These are phyloP conservation scores for Yamadazyma olivae DNA, from an alignment of 805 yeast species.

Conservation along the genomic window DNA sequence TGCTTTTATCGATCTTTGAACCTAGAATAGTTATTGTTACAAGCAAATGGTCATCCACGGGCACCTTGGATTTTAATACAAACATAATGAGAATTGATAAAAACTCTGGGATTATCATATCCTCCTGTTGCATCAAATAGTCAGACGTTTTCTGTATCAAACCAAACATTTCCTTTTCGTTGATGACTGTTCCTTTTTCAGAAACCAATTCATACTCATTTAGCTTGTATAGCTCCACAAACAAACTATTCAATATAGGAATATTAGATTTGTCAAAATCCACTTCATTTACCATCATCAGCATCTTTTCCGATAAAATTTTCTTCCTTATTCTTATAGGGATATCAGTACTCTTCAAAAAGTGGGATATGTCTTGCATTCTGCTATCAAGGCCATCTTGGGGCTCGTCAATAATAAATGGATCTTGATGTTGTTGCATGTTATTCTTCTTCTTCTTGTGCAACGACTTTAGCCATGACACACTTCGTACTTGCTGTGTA, in stretches of 20 bases:
- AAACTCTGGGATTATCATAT: constrained; percentile 24
- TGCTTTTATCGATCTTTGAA: constrained; percentile 9
- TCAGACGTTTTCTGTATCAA: constrained; percentile 5
- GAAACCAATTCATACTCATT: background rate
- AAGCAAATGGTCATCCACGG: constrained; percentile 17
- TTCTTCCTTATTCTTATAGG: background rate
- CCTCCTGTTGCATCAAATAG: constrained; percentile 1
- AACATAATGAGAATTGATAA: constrained; percentile 21
- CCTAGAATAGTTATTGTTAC: constrained; percentile 28
- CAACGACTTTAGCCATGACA: too few relatives aligned
- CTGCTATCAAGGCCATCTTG: background rate
- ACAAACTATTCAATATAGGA: constrained; percentile 5
- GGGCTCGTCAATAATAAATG: constrained; percentile 11
- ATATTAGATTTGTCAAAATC: constrained; percentile 5
- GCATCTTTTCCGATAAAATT: constrained; percentile 5
- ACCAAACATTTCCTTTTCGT: constrained; percentile 8
- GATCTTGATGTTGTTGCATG: too few relatives aligned
- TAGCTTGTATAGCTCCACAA: constrained; percentile 12
- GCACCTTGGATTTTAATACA: constrained; percentile 13
- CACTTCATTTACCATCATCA: constrained; percentile 2
- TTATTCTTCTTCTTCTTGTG: too few relatives aligned
- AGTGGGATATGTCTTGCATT: constrained; percentile 9
- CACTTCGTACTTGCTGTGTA: too few relatives aligned
- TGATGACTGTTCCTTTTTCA: background rate
- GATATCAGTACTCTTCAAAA: constrained; percentile 9